These are phyloP conservation scores for Tubosaeta sp. DNA, from an alignment of 768 basidiomycete genomes.

Conservation along the genomic window DNA sequence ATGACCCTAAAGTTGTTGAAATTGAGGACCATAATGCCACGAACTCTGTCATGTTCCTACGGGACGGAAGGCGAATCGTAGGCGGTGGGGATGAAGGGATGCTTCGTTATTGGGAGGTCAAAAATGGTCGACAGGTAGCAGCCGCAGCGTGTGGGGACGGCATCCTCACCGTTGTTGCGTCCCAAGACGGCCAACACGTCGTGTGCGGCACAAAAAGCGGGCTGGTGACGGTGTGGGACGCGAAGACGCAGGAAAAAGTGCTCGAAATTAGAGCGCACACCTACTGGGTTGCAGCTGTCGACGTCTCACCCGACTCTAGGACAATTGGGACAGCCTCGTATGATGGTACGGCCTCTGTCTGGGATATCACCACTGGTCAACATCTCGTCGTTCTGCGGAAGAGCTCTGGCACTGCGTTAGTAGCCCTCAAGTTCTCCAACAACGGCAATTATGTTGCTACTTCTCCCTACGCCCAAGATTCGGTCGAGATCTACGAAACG, in stretches of 20 bases:
- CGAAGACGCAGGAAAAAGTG: not conserved
- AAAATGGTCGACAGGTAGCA: not conserved
- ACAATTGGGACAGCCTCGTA: conserved; percentile 11
- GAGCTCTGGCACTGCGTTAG: conserved; percentile 1
- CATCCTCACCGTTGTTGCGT: conserved; percentile 6
- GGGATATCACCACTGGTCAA: conserved; percentile 11
- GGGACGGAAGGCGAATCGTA: not conserved
- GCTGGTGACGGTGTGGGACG: conserved; percentile 9
- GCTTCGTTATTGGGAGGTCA: conserved; percentile 7
- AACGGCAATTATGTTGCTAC: conserved; percentile 4
- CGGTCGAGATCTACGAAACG: conserved; percentile 9
- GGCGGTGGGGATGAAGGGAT: conserved; percentile 9
- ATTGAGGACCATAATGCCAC: conserved; percentile 7
- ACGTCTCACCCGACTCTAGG: conserved; percentile 11
- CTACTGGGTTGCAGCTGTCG: conserved; percentile 12
- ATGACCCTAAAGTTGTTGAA: not conserved
- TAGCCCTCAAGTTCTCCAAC: conserved; percentile 11
- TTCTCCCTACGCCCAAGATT: conserved; percentile 5
- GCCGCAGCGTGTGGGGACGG: conserved; percentile 2
- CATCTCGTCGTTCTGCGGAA: conserved; percentile 7
- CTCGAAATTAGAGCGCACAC: conserved; percentile 9
- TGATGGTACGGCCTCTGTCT: conserved; percentile 7
- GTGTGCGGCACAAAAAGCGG: conserved; percentile 14
- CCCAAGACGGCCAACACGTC: conserved; percentile 7
- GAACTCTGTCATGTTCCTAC: conserved; percentile 8